Evolutionary conservation across 2,329 filamentous ascomycete genomes (phyloP).

Genomic region (Aspergillus spinulosporus): DNA sequence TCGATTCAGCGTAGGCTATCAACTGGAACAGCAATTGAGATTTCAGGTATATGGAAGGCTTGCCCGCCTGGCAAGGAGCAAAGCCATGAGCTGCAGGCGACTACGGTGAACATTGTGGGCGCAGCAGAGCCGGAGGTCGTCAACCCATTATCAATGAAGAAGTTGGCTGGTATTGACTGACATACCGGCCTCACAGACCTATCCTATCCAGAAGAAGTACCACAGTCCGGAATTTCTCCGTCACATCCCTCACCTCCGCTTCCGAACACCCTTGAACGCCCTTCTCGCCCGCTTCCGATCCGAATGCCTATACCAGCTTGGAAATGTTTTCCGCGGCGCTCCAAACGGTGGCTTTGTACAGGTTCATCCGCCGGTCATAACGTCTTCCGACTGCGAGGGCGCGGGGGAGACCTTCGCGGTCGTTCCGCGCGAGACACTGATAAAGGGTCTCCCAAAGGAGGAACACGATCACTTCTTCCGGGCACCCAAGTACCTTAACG

Average conservation of each 20-base stretch:
- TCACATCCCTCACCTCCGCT: constrained; percentile 80
- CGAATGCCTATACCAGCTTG: constrained; percentile 70
- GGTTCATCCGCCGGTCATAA: constrained; percentile 90
- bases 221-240: constrained; percentile 87
- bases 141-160: constrained; percentile 2
- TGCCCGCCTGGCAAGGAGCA: constrained; percentile 68
- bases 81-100: constrained; percentile 77
- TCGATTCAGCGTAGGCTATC: constrained; percentile 61
- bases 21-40: constrained; percentile 75
- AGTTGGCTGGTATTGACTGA: neutral
- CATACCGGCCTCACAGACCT: constrained; percentile 59
- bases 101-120: constrained; percentile 69
- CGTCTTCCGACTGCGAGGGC: constrained; percentile 95
- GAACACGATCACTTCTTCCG: constrained; percentile 70
- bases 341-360: constrained; percentile 63
- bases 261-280: constrained; percentile 77
- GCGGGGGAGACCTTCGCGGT: constrained; percentile 91
- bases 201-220: constrained; percentile 95
- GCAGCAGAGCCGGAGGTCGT: constrained; percentile 75
- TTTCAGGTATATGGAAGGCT: constrained; percentile 74
- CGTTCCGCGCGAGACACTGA: constrained; percentile 44
- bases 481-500: constrained; percentile 85
- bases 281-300: constrained; percentile 81
- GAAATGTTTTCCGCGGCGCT: constrained; percentile 67
- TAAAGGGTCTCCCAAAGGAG: constrained; percentile 18